Conservation (phyloP, 441 rosid genomes). For the Flueggea neowawraea region DNA sequence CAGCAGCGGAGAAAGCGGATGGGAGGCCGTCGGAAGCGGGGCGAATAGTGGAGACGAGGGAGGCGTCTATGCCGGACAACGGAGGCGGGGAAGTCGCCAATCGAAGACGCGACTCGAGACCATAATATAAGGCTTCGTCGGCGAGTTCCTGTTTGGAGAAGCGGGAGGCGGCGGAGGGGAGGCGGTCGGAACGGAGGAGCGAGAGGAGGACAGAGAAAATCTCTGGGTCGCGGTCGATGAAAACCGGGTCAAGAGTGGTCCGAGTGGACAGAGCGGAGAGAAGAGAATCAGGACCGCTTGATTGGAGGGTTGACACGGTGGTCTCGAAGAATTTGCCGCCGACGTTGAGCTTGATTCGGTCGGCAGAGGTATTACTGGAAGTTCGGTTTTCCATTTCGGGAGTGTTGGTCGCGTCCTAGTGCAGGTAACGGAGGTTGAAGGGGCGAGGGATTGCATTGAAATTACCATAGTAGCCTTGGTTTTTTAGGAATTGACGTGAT, state of each 20-base stretch:
- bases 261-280: constrained; percentile 66
- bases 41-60: constrained; percentile 47
- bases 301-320: constrained; percentile 60
- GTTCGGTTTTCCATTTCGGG: too few species aligned
- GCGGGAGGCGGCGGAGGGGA: constrained; percentile 57
- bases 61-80: constrained; percentile 69
- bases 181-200: constrained; percentile 68
- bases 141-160: constrained; percentile 85
- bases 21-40: constrained; percentile 69
- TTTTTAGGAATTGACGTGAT: too few species aligned
- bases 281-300: constrained; percentile 83
- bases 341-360: constrained; percentile 72
- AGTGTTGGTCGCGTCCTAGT: too few species aligned
- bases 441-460: too few species aligned
- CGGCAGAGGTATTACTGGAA: too few species aligned
- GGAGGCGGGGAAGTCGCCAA: constrained; percentile 65
- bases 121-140: constrained; percentile 87
- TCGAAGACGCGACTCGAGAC: constrained; percentile 63
- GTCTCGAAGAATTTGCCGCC: constrained; percentile 88
- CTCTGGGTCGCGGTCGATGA: constrained; percentile 94
- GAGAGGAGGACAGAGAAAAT: constrained; percentile 82
- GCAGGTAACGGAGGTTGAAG: too few species aligned
- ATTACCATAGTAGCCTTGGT: too few species aligned
- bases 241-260: constrained; percentile 40
- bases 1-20: constrained; percentile 57